Evolutionary conservation across 108 stramenopile species (phyloP).

Genomic region (Skeletonema menzelii): DNA sequence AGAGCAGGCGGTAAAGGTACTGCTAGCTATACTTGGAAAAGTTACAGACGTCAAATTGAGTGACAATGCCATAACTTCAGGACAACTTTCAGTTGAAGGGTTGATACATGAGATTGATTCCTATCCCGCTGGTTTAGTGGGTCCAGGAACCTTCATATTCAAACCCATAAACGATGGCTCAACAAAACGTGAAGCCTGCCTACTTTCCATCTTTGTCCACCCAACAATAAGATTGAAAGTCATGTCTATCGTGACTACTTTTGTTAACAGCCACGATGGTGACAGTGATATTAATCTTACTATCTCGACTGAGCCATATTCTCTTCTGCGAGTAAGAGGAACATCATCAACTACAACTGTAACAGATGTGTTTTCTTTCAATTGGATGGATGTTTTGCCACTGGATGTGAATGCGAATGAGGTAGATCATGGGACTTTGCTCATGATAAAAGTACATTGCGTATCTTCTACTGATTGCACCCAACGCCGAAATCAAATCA

Average conservation of each 20-base stretch:
- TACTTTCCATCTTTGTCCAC: conserved; percentile 36
- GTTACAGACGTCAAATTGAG: conserved; percentile 37
- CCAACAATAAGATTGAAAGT: conserved; percentile 31
- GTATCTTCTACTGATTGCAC: conserved; percentile 10
- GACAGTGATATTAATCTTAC: neutral
- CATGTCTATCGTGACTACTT: conserved; percentile 6
- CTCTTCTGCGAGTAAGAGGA: conserved; percentile 40
- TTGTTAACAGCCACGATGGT: neutral
- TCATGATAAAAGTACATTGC: conserved; percentile 6
- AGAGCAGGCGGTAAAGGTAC: neutral
- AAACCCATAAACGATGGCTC: neutral
- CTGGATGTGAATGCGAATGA: neutral
- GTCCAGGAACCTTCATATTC: conserved; percentile 45
- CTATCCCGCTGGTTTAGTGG: conserved; percentile 29
- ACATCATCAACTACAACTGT: conserved; percentile 13
- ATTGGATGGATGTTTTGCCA: neutral
- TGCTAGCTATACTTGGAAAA: conserved; percentile 18
- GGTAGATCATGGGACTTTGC: conserved; percentile 25
- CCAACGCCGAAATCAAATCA: conserved; percentile 11
- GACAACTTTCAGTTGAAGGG: conserved; percentile 28
- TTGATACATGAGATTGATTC: conserved; percentile 38
- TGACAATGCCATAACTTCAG: conserved; percentile 23
- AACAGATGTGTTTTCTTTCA: conserved; percentile 10
- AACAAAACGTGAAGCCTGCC: neutral
- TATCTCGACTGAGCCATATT: conserved; percentile 28